Evolutionary conservation across 2,329 filamentous ascomycete species (phyloP), one percentile per base, ranked within the genome.

Genomic region (Claviceps citrina): DNA sequence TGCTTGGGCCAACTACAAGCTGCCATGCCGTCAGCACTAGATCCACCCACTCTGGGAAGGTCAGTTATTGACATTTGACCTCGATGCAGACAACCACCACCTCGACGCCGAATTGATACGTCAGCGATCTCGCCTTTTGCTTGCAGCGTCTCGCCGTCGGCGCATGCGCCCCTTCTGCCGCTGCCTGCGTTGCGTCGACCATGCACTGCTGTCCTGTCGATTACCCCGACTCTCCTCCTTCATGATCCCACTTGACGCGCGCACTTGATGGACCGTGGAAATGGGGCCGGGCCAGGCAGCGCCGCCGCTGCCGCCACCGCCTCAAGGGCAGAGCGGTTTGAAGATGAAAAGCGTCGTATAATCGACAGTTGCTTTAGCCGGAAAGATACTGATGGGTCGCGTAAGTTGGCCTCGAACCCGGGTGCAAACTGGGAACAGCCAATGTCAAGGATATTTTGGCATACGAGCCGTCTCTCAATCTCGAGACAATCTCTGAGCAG

Each of bases 321-420:
- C 49, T 56, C 49, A 46, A 58, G 59, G 51, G 89, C 89, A 41
- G 85, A 94, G 65, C 76, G 77, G 52, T 98, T 96, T 59, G 91
- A 98, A 61, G 86, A 96, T 56, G 91, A 98, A 70, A 94, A 95
- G 70, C 73, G 76, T 58, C 78, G 91, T 57, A 95, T 98, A 53
- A 81, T 93, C 48, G 83, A 93, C 47, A 94, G 84, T 62, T 95
- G 87, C 65, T 98, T 96, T 66, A 74, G 68, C 59, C 95, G 93
- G 66, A 80, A 79, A 54, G 91, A 96, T 56, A 71, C 76, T 31
- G 84, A 93, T 62, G 87, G 87, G 49, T 81, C 84, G 44, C 70
- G 85, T 93, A 72, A 56, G 81, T 73, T 26, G 19, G 31, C n/a
- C 35, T 26, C 28, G 30, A 13, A 32, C 15, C 28, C 7, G 10